Base-by-base conservation (phyloP, 2,329 filamentous ascomycete species). In the Fusarium luffae region DNA sequence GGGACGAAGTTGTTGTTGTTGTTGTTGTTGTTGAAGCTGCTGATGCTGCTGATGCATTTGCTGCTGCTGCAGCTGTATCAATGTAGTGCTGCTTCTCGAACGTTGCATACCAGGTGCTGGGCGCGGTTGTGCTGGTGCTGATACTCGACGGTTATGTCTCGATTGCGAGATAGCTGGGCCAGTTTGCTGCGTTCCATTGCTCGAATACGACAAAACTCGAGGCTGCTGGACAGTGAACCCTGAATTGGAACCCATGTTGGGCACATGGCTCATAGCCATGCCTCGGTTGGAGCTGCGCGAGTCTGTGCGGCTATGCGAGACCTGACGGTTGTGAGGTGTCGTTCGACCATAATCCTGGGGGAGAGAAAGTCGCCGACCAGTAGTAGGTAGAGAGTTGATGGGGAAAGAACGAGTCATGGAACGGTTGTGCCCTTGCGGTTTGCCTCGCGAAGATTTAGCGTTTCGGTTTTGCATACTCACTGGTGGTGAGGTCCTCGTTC, bases 401-500 rank as follows among this genome's bases (percentile, higher is more conserved):
- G 66, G 51, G 28, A 74, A 64, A 48, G 71, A 60, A 47, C 66
- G 58, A 10, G 66, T 68, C 30, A 63, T 66, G 3, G 63, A 58
- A 30, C 63, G 54, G 28, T 59, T 63, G 11, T 70, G 63, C 1
- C 59, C 59, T 7, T 62, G 58, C 18, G 62, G 7, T 41, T 73
- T 64, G 7, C 65, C 59, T 13, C 62, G 68, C 5, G 73, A 43
- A 19, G 67, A 66, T 43, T 74, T 79, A 14, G 66, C 75, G 30
- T 78, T 81, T 27, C 81, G 78, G 6, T 80, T 82, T n/a, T 77
- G 77, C 76, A 84, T 80, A 69, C 80, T 84, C 28, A 84, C 77
- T 0, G 83, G 82, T 1, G 82, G 81, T 5, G 80, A 78, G 0
- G 79, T 79, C 55, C 72, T 80, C 12, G 77, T 71, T 58, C 75